Conservation (phyloP, 192 early-diverging fungal species). For the Coemansia furcata region DNA sequence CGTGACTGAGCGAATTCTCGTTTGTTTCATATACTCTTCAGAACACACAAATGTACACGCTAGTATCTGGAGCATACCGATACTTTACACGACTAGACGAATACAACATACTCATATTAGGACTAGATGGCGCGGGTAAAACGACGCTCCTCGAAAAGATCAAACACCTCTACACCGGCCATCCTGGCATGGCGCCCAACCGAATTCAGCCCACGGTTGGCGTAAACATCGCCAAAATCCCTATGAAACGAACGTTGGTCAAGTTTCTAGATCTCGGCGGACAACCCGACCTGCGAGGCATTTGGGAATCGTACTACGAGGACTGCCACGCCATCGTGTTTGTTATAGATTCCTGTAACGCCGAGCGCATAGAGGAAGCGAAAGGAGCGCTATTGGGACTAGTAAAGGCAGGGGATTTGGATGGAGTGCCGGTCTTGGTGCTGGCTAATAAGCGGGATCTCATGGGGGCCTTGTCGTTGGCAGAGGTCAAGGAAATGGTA, state of each 20-base stretch:
- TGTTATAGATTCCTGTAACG: conserved; percentile 86
- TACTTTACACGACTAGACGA: conserved; percentile 88
- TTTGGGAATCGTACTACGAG: conserved; percentile 93
- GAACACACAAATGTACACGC: conserved; percentile 77
- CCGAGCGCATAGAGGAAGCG: conserved; percentile 62
- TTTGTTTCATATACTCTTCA: neutral
- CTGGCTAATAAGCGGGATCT: conserved; percentile 94
- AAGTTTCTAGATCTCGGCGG: conserved; percentile 98
- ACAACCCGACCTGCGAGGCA: conserved; percentile 77
- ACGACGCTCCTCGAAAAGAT: conserved; percentile 93
- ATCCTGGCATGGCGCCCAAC: conserved; percentile 75
- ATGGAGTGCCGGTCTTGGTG: conserved; percentile 87
- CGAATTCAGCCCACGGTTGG: conserved; percentile 94
- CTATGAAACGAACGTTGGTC: conserved; percentile 31
- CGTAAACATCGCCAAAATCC: conserved; percentile 72
- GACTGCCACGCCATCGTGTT: conserved; percentile 94
- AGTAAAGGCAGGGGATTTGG: conserved; percentile 68
- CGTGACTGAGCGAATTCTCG: neutral
- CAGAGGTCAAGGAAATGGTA: conserved; percentile 88
- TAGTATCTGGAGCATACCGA: conserved; percentile 86
- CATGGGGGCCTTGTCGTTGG: conserved; percentile 64
- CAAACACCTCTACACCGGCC: conserved; percentile 74
- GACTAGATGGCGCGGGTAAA: conserved; percentile 97
- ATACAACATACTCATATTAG: conserved; percentile 93
- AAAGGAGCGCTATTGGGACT: conserved; percentile 41